Conservation (phyloP, 2,329 filamentous ascomycete species). For the Penicillium olsonii region DNA sequence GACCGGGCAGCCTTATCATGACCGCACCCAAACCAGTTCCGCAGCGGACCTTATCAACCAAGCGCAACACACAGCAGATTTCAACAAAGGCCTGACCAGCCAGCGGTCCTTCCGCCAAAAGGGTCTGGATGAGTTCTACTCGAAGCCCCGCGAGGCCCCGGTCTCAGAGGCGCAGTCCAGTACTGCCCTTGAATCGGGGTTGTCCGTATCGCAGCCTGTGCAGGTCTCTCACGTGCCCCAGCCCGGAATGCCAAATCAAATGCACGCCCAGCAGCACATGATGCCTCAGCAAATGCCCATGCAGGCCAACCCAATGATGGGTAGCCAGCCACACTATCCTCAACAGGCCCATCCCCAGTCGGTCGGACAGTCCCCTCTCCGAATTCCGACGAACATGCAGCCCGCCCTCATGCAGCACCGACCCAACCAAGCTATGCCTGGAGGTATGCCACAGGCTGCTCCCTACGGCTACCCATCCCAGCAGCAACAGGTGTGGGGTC, state of each 20-base stretch:
- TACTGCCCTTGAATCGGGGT: constrained; percentile 35
- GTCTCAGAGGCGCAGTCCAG: constrained; percentile 43
- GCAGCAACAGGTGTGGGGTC: constrained; percentile 69
- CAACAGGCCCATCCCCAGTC: constrained; percentile 71
- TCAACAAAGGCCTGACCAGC: constrained; percentile 79
- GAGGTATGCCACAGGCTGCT: constrained; percentile 48
- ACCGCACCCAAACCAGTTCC: constrained; percentile 75
- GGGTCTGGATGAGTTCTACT: constrained; percentile 80
- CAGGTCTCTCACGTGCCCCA: constrained; percentile 41
- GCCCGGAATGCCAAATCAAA: constrained; percentile 35
- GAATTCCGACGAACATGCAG: constrained; percentile 63
- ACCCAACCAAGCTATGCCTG: constrained; percentile 60
- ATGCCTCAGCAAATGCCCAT: constrained; percentile 42
- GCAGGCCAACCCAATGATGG: constrained; percentile 39
- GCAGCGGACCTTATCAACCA: constrained; percentile 80
- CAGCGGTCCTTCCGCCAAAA: constrained; percentile 77
- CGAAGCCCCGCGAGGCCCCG: constrained; percentile 77
- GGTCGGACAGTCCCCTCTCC: constrained; percentile 71
- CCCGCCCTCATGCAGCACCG: constrained; percentile 66
- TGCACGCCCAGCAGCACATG: constrained; percentile 34
- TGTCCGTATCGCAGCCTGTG: constrained; percentile 41
- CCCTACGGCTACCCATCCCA: constrained; percentile 60
- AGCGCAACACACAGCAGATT: constrained; percentile 85
- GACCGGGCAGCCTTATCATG: constrained; percentile 82
- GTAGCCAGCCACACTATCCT: constrained; percentile 64